Percentiles rank a stretch among this genome's conserved stretches.
phyloP scores from a whole-genome alignment of 768 basidiomycete genomes.

The Naganishia vishniacii region DNA sequence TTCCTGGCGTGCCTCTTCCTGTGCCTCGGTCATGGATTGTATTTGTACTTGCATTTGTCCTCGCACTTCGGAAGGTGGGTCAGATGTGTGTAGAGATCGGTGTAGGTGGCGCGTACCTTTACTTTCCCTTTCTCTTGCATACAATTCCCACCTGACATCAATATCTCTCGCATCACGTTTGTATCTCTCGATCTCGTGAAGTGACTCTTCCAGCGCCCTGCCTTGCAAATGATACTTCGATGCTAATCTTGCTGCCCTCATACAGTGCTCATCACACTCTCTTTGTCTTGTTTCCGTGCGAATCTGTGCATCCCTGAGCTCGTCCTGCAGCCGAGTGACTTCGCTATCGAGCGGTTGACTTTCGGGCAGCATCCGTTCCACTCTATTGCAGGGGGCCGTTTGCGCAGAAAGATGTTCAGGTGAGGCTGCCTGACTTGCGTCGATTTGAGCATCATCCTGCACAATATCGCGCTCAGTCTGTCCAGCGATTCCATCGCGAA shows the following conservation, averaged over 20 bases:
- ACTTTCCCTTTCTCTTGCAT: constrained; percentile 13
- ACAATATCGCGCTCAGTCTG: no score
- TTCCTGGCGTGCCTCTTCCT: neutral
- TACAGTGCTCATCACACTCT: neutral
- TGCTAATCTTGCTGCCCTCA: neutral
- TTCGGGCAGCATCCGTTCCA: neutral
- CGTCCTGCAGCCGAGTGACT: neutral
- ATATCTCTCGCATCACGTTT: neutral
- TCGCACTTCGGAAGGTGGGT: neutral
- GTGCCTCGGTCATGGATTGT: neutral
- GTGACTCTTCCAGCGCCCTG: neutral
- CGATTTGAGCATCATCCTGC: no score
- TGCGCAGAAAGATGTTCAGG: no score
- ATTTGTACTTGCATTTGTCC: neutral
- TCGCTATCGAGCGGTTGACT: neutral
- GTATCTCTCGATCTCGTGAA: neutral
- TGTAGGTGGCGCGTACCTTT: neutral
- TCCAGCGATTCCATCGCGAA: no score
- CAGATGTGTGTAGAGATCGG: neutral
- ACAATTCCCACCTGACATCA: constrained; percentile 8
- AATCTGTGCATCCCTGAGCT: constrained; percentile 1
- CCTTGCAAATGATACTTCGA: neutral
- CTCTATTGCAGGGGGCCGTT: no score
- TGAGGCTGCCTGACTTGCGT: no score
- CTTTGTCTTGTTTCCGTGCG: constrained; percentile 2